These are phyloP conservation scores for Cryptococcus floricola DNA, from an alignment of 1,284 basidiomycete genomes.

Conservation along the genomic window DNA sequence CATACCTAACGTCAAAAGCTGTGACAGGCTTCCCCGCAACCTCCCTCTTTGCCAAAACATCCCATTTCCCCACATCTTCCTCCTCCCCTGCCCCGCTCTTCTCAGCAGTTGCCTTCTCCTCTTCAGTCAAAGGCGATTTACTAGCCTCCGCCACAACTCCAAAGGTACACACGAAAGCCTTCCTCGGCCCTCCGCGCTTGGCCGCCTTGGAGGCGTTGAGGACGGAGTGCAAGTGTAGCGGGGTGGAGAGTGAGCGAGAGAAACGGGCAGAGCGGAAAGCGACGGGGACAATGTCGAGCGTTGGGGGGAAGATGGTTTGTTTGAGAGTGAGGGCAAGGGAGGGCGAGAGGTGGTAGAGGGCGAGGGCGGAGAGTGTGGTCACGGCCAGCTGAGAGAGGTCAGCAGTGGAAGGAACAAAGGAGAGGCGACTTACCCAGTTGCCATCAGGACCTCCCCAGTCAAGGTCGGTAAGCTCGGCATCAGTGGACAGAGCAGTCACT, in stretches of 20 bases:
- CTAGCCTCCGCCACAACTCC: conserved; percentile 30
- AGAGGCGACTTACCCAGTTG: conserved; percentile 27
- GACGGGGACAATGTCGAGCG: conserved; percentile 42
- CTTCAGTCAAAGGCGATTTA: conserved; percentile 16
- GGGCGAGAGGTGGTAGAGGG: conserved; percentile 31
- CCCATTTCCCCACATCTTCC: conserved; percentile 43
- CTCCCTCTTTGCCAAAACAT: conserved; percentile 45
- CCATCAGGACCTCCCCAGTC: conserved; percentile 42
- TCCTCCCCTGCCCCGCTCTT: conserved; percentile 46
- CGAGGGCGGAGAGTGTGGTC: conserved; percentile 32
- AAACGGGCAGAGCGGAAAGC: conserved; percentile 73
- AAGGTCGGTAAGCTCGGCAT: conserved; percentile 42
- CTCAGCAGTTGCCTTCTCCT: conserved; percentile 52
- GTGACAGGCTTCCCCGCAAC: conserved; percentile 75
- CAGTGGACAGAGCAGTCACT: conserved; percentile 41
- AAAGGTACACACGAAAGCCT: conserved; percentile 40
- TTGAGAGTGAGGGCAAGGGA: conserved; percentile 26
- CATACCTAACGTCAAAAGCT: conserved; percentile 78
- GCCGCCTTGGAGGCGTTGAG: conserved; percentile 59
- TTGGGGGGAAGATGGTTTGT: conserved; percentile 39
- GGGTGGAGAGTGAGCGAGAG: conserved; percentile 55
- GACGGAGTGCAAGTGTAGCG: conserved; percentile 63
- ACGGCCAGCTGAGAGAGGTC: conserved; percentile 29
- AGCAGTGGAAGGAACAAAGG: background rate
- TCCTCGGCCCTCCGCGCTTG: conserved; percentile 33